Conservation (phyloP, 768 basidiomycete species). For the Tephrocybe rancida region DNA sequence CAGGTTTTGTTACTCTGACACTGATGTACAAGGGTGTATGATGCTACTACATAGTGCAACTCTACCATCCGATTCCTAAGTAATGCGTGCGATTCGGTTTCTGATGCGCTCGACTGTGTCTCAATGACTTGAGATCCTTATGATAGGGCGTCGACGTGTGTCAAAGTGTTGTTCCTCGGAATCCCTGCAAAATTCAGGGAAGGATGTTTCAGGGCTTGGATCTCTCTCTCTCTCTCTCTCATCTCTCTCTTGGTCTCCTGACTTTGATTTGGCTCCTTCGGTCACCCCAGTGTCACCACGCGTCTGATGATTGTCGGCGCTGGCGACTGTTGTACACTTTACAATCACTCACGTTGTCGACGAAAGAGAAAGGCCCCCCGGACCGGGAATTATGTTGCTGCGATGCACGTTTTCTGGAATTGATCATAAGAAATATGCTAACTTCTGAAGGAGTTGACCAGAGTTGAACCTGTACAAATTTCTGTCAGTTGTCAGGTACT, state of each 20-base stretch:
- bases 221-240: no score
- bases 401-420: no score
- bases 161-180: slow-evolving; percentile 12
- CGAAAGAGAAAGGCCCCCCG: not conserved
- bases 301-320: not conserved
- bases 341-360: not conserved
- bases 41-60: slow-evolving; percentile 1
- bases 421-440: no score
- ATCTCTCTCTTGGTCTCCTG: not conserved
- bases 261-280: not conserved
- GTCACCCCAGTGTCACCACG: not conserved
- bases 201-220: not conserved
- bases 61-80: no score
- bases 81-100: slow-evolving; percentile 6
- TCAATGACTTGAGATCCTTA: not conserved
- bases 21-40: not conserved
- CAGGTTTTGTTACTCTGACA: not conserved
- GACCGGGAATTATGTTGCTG: no score
- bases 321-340: not conserved
- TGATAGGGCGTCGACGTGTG: not conserved
- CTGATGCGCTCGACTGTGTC: slow-evolving; percentile 1
- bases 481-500: no score
- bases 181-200: slow-evolving; percentile 3
- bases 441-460: no score
- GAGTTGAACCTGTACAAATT: no score